Evolutionary conservation across 2,329 filamentous ascomycete genomes (phyloP).

Genomic region (Ophiostoma himal-ulmi): DNA sequence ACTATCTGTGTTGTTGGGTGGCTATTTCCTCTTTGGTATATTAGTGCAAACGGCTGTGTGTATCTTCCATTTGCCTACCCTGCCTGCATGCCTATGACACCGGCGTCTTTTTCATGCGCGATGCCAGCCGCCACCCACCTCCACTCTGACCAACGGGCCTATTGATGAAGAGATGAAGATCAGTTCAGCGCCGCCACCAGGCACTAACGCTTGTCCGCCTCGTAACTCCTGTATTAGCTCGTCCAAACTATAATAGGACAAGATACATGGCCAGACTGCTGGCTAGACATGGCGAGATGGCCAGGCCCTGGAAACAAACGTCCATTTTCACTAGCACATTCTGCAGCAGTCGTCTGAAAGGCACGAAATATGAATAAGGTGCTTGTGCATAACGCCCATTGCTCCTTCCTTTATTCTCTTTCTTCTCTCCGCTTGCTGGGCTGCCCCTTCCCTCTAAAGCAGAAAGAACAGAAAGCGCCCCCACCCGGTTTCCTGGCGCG

Average conservation of each 20-base stretch:
- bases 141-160: constrained; percentile 20
- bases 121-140: constrained; percentile 26
- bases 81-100: constrained; percentile 5
- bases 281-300: neutral
- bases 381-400: constrained; percentile 18
- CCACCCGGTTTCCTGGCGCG: constrained; percentile 24
- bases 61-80: neutral
- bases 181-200: neutral
- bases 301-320: constrained; percentile 17
- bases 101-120: constrained; percentile 19
- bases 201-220: neutral
- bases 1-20: neutral
- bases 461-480: constrained; percentile 13
- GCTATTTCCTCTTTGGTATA: constrained; percentile 22
- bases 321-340: constrained; percentile 25
- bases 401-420: constrained; percentile 22
- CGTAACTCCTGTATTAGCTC: neutral
- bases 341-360: constrained; percentile 22
- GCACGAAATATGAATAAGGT: neutral
- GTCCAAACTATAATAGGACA: neutral
- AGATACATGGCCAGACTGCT: neutral
- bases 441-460: constrained; percentile 21
- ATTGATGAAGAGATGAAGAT: constrained; percentile 14
- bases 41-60: constrained; percentile 18
- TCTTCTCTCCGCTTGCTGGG: constrained; percentile 9